Percentiles rank a stretch among this genome's conserved stretches.
Conservation (phyloP, 768 basidiomycete species). For the Leccinellum albellum region DNA sequence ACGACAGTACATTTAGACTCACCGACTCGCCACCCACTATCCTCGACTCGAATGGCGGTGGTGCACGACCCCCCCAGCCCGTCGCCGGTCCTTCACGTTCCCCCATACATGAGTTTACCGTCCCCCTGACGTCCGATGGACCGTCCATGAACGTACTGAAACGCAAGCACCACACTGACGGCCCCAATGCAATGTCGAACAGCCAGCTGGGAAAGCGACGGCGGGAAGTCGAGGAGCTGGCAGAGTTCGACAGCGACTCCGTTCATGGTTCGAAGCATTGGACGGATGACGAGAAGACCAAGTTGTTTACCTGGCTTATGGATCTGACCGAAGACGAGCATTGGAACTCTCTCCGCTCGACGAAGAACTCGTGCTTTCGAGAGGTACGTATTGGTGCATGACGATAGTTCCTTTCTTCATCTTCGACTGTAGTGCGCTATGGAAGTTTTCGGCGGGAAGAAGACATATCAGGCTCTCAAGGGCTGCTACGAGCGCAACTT, state of each 20-base stretch:
- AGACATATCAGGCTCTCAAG: constrained; percentile 80
- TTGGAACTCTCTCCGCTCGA: constrained; percentile 72
- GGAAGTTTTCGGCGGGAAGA: constrained; percentile 70
- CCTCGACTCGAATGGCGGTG: constrained; percentile 25
- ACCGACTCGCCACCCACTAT: constrained; percentile 33
- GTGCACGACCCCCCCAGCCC: constrained; percentile 24
- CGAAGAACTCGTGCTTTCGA: constrained; percentile 79
- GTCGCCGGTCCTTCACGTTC: constrained; percentile 29
- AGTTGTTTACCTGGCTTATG: constrained; percentile 78
- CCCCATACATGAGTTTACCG: constrained; percentile 32
- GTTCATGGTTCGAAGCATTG: constrained; percentile 75
- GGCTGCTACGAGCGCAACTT: constrained; percentile 85
- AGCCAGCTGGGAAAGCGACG: constrained; percentile 29
- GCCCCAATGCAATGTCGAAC: constrained; percentile 12
- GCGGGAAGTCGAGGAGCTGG: constrained; percentile 27
- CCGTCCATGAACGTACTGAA: constrained; percentile 22
- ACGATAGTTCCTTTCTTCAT: constrained; percentile 1
- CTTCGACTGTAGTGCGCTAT: constrained; percentile 51
- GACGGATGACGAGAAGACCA: constrained; percentile 81
- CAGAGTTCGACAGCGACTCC: constrained; percentile 32
- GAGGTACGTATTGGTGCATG: constrained; percentile 44
- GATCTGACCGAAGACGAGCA: constrained; percentile 67
- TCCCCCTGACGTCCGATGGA: constrained; percentile 28
- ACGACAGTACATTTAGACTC: constrained; percentile 28
- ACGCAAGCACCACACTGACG: constrained; percentile 53